phyloP scores from a whole-genome alignment of 2,329 filamentous ascomycete species.

The Purpureocillium lavendulum region DNA sequence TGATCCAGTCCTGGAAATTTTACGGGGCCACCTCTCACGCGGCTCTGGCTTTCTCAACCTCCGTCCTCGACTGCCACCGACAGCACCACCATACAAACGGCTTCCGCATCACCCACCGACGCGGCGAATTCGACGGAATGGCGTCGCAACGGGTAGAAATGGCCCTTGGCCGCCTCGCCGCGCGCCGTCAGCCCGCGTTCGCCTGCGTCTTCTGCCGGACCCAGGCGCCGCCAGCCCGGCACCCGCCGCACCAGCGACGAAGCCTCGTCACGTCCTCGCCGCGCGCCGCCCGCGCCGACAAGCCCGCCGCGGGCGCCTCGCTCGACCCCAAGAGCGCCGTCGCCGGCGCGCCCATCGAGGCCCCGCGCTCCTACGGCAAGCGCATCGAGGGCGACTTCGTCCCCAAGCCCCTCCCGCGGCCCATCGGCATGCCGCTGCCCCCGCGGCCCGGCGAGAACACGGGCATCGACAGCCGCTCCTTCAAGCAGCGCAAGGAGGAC shows the following conservation, averaged over 20 bases:
- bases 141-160: slow-evolving; percentile 22
- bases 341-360: slow-evolving; percentile 42
- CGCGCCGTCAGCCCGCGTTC: slow-evolving; percentile 19
- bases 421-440: slow-evolving; percentile 72
- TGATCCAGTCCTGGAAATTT: too few relatives aligned
- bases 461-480: slow-evolving; percentile 60
- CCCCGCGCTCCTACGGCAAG: slow-evolving; percentile 52
- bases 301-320: slow-evolving; percentile 25
- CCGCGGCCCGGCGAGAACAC: slow-evolving; percentile 75
- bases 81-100: too few relatives aligned
- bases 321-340: slow-evolving; percentile 29
- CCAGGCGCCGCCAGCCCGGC: too few relatives aligned
- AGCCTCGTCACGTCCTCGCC: slow-evolving; percentile 36
- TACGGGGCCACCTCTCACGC: too few relatives aligned
- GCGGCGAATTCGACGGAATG: slow-evolving; percentile 10
- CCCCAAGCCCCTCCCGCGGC: slow-evolving; percentile 55
- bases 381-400: slow-evolving; percentile 43
- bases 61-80: too few relatives aligned
- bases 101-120: too few relatives aligned
- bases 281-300: slow-evolving; percentile 19
- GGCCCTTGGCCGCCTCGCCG: slow-evolving; percentile 16
- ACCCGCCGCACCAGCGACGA: slow-evolving; percentile 41
- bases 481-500: slow-evolving; percentile 65
- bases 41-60: too few relatives aligned
- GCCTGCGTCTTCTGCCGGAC: slow-evolving; percentile 26